These are phyloP conservation scores for Teunomyces panamensis DNA, from an alignment of 805 yeast genomes.

Conservation along the genomic window DNA sequence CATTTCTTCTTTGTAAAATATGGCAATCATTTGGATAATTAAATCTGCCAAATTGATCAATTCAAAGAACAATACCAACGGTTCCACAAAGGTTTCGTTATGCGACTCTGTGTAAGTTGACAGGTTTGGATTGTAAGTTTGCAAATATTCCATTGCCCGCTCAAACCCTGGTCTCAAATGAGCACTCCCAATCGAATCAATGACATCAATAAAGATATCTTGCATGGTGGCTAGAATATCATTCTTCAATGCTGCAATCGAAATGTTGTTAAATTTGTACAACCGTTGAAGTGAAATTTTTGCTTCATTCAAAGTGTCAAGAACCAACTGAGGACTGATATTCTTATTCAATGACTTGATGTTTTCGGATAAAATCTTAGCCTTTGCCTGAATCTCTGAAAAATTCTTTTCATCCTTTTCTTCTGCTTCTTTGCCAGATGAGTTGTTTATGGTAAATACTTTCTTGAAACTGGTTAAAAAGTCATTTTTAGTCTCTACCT, in stretches of 20 bases:
- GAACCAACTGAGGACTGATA: conserved; percentile 77
- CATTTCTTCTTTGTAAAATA: conserved; percentile 86
- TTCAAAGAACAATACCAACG: conserved; percentile 83
- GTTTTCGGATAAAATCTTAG: conserved; percentile 72
- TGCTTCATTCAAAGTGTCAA: conserved; percentile 67
- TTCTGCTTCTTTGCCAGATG: background rate
- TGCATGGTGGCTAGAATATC: conserved; percentile 43
- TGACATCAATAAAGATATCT: conserved; percentile 64
- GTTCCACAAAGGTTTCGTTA: conserved; percentile 57
- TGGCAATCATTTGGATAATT: conserved; percentile 87
- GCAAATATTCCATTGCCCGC: conserved; percentile 68
- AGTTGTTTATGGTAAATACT: conserved; percentile 19
- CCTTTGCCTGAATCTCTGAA: conserved; percentile 74
- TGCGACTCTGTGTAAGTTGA: conserved; percentile 25
- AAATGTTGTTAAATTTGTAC: conserved; percentile 27
- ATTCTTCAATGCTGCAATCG: conserved; percentile 30
- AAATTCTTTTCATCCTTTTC: conserved; percentile 25
- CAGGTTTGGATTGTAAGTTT: conserved; percentile 63
- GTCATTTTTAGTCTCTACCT: conserved; percentile 37
- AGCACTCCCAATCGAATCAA: conserved; percentile 60
- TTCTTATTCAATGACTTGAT: conserved; percentile 72
- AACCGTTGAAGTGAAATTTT: conserved; percentile 61
- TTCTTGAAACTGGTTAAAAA: conserved; percentile 23
- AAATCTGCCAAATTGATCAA: conserved; percentile 90
- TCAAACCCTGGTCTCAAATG: conserved; percentile 86